phyloP scores from a whole-genome alignment of 306 rosid genomes.

The Vigna unguiculata region DNA sequence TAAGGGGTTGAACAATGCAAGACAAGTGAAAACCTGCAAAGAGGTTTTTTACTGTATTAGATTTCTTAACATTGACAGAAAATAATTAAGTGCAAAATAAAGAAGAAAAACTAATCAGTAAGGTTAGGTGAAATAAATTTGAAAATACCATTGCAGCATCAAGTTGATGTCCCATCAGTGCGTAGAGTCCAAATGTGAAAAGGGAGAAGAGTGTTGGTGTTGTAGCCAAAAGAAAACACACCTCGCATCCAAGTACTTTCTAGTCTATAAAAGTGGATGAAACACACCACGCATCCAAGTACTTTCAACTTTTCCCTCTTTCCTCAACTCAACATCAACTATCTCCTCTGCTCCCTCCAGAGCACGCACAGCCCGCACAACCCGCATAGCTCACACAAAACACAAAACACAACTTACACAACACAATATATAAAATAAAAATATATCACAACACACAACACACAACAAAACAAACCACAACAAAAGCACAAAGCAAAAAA shows the following conservation, averaged over 20 bases:
- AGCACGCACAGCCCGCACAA: no score
- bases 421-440: no score
- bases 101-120: conserved; percentile 32
- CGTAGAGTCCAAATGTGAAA: conserved; percentile 88
- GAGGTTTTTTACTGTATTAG: conserved; percentile 40
- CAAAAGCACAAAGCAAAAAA: no score
- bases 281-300: no score
- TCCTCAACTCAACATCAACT: no score
- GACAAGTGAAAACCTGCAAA: no score
- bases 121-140: conserved; percentile 32
- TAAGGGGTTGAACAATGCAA: conserved; percentile 79
- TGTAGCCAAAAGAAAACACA: conserved; percentile 98
- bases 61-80: conserved; percentile 31
- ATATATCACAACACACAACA: no score
- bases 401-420: no score
- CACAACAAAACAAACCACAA: no score
- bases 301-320: no score
- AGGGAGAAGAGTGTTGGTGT: conserved; percentile 94
- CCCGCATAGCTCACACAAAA: no score
- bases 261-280: conserved; percentile 64
- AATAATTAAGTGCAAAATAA: conserved; percentile 31
- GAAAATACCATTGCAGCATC: conserved; percentile 94
- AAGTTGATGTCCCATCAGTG: conserved; percentile 87
- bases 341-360: no score
- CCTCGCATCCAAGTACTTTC: conserved; percentile 98